These are phyloP conservation scores for Plantago rigida DNA, from an alignment of 305 asterid genomes.

Conservation along the genomic window DNA sequence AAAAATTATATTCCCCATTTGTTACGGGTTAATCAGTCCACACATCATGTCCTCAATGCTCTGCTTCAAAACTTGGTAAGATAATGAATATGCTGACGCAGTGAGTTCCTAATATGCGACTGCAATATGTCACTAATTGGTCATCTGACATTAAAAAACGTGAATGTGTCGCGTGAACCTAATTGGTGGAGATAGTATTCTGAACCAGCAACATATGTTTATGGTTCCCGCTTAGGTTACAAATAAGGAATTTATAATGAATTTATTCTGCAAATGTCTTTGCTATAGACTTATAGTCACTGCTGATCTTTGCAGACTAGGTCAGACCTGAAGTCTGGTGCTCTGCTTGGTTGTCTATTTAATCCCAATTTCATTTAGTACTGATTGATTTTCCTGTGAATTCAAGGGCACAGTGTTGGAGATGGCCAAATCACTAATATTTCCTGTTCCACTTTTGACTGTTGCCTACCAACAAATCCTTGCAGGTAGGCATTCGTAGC, in stretches of 20 bases:
- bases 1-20: conserved; percentile 64
- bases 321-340: background rate
- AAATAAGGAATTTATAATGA: background rate
- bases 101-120: conserved; percentile 13
- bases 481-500: conserved; percentile 49
- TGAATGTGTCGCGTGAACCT: conserved; percentile 13
- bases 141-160: background rate
- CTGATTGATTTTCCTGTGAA: conserved; percentile 26
- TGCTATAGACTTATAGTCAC: conserved; percentile 6
- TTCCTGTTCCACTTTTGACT: conserved; percentile 71
- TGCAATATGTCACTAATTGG: conserved; percentile 10
- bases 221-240: background rate
- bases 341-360: conserved; percentile 5
- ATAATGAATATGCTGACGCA: conserved; percentile 16
- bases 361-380: conserved; percentile 15
- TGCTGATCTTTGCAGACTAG: conserved; percentile 6
- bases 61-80: conserved; percentile 65
- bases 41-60: conserved; percentile 45
- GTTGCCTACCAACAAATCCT: conserved; percentile 87
- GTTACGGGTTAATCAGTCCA: conserved; percentile 46
- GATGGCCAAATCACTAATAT: conserved; percentile 55
- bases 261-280: conserved; percentile 10
- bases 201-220: no score
- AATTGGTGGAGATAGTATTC: no score
- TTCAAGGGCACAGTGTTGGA: conserved; percentile 62